Evolutionary conservation across 2,329 filamentous ascomycete genomes (phyloP), one percentile per base, ranked within the genome.

Genomic region (Paecilomyces sp.): DNA sequence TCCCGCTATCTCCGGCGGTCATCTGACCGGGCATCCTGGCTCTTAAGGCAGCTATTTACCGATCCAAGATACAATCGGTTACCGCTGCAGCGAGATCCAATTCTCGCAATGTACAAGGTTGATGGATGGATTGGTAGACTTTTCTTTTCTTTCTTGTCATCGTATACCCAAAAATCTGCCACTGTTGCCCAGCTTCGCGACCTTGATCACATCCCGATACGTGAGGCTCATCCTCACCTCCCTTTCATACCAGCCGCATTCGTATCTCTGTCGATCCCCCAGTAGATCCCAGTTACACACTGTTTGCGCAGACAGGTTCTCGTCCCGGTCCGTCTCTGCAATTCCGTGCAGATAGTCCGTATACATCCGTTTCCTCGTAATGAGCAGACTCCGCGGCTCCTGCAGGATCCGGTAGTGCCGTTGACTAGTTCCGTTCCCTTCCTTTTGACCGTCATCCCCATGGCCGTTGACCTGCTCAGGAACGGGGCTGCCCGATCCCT

Each of bases 131-230:
- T 47, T 47, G 41, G n/a, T 47, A 47, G n/a, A 15, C 36, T 41
- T 41, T 41, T 41, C 12, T 41, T 41, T n/a, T 41, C n/a, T 41
- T 55, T 24, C 30, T 13, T 51, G 53, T 68, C 65, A 73, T 60
- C 64, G 62, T 54, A 63, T 66, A 33, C 70, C 69, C 55, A 81
- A 68, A 56, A 83, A 80, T 62, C 83, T 86, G 58, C 92, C 76
- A 67, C 86, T 90, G 70, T 79, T 85, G 30, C 88, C 89, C 24
- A 91, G 74, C 65, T 86, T 90, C 7, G 88, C 88, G 18, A 95
- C 89, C 68, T 88, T 90, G 65, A 93, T 77, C 50, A 97, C 93
- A 77, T 97, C 92, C 64, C 93, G 83, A 71, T 94, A 86, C 2
- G 85, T 88, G 65, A 88, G 71, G 70, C 85, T 87, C 34, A 84